A percentile compares a stretch with the other conserved stretches of the same genome.
Evolutionary conservation across 192 early-diverging fungal species (phyloP).

Genomic region (Piromyces finnis): DNA sequence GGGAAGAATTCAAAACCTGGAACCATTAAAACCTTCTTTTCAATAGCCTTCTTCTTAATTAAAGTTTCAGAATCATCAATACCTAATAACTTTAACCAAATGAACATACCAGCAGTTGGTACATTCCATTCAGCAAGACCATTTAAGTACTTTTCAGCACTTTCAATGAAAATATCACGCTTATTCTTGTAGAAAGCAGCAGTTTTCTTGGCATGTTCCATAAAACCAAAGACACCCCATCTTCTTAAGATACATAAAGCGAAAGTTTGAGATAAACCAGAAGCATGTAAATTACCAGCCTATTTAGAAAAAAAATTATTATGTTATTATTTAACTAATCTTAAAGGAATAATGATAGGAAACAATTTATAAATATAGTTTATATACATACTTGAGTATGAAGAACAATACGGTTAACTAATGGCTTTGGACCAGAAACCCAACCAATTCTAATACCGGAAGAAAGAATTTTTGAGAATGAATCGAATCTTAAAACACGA

Average conservation of each 20-base stretch:
- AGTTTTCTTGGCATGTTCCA: slow-evolving; percentile 44
- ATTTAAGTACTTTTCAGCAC: slow-evolving; percentile 37
- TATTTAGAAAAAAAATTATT: neutral
- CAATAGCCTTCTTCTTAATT: slow-evolving; percentile 24
- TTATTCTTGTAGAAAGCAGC: slow-evolving; percentile 55
- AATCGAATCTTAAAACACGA: slow-evolving; percentile 80
- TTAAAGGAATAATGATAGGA: no score
- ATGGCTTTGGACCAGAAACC: slow-evolving; percentile 36
- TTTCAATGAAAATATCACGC: slow-evolving; percentile 44
- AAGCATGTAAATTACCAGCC: slow-evolving; percentile 64
- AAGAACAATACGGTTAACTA: slow-evolving; percentile 64
- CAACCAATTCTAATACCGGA: slow-evolving; percentile 74
- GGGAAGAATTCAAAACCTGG: slow-evolving; percentile 39
- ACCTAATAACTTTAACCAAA: slow-evolving; percentile 54
- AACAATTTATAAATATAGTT: no score
- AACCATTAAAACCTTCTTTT: slow-evolving; percentile 48
- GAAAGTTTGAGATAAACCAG: slow-evolving; percentile 67
- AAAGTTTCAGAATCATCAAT: slow-evolving; percentile 33
- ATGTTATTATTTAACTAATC: no score
- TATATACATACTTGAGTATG: slow-evolving; percentile 33
- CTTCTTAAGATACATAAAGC: slow-evolving; percentile 36
- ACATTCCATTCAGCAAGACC: slow-evolving; percentile 23
- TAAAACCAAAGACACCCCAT: slow-evolving; percentile 75
- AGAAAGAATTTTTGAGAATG: slow-evolving; percentile 79
- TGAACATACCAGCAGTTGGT: slow-evolving; percentile 59